These are phyloP conservation scores for Taxillus chinensis DNA, from an alignment of 164 flowering plant genomes.

Conservation along the genomic window DNA sequence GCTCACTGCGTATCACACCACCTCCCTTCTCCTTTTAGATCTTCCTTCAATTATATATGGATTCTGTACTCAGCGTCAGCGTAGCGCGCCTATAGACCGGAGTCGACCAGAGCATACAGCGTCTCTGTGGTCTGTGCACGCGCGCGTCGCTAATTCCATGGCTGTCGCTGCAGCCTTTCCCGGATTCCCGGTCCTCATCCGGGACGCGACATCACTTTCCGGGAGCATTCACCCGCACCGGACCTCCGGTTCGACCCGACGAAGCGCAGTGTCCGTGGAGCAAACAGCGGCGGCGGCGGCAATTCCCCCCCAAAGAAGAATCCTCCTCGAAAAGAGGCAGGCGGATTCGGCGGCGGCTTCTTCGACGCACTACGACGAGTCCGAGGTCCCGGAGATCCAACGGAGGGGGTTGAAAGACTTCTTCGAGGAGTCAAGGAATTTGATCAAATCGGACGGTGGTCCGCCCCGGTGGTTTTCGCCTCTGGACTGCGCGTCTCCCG, in stretches of 20 bases:
- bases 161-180: constrained; percentile 11
- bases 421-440: constrained; percentile 25
- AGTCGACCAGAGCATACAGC: not conserved
- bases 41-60: no score
- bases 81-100: no score
- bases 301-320: not conserved
- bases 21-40: no score
- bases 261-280: not conserved
- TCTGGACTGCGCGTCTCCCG: constrained; percentile 30
- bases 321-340: not conserved
- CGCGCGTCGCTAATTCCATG: constrained; percentile 4
- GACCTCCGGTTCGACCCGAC: not conserved
- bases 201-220: not conserved
- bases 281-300: not conserved
- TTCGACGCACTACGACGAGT: not conserved
- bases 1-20: no score
- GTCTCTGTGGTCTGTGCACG: not conserved
- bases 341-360: not conserved
- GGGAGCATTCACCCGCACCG: not conserved
- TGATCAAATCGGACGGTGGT: constrained; percentile 41
- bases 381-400: constrained; percentile 12
- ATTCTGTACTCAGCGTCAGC: no score
- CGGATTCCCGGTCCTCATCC: not conserved
- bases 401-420: constrained; percentile 28
- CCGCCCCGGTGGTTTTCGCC: constrained; percentile 75